A percentile compares a stretch with the other conserved stretches of the same genome.
Evolutionary conservation across 495 filamentous ascomycete genomes (phyloP).

Genomic region (Ascobolus immersus): DNA sequence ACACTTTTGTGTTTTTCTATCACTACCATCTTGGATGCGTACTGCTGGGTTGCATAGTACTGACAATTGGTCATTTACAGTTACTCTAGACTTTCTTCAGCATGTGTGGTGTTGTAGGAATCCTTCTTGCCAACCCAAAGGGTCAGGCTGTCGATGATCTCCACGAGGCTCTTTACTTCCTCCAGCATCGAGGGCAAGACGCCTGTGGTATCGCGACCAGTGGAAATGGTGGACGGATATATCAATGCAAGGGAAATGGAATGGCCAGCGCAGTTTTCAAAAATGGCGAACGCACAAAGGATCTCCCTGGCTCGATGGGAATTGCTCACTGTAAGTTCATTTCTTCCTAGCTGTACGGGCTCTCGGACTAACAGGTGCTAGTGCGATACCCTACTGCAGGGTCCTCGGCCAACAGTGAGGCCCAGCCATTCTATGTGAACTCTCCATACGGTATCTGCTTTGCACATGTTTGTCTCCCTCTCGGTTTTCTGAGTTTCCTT

Average conservation of each 20-base stretch:
- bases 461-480: slow-evolving; percentile 18
- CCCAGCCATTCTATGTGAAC: slow-evolving; percentile 84
- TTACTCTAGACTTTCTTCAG: slow-evolving; percentile 10
- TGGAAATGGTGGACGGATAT: slow-evolving; percentile 51
- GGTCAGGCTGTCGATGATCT: slow-evolving; percentile 45
- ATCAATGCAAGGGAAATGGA: slow-evolving; percentile 77
- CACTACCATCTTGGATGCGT: slow-evolving; percentile 2
- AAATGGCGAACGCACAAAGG: slow-evolving; percentile 44
- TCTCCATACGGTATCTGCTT: slow-evolving; percentile 54
- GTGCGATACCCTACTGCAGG: slow-evolving; percentile 80
- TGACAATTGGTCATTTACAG: not conserved
- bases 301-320: slow-evolving; percentile 76
- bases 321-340: slow-evolving; percentile 34
- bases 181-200: slow-evolving; percentile 76
- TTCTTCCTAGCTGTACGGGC: not conserved
- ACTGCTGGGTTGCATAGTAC: not conserved
- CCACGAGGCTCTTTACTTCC: slow-evolving; percentile 71
- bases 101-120: slow-evolving; percentile 73
- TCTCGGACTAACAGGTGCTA: no score
- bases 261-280: slow-evolving; percentile 75
- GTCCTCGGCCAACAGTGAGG: slow-evolving; percentile 54
- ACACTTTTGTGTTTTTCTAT: not conserved
- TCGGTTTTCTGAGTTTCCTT: not conserved
- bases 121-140: slow-evolving; percentile 43
- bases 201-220: slow-evolving; percentile 72